Percentiles rank a stretch among this genome's conserved stretches.
Evolutionary conservation across 1,284 basidiomycete species (phyloP).

Genomic region (Fomitiporia mediterranea): DNA sequence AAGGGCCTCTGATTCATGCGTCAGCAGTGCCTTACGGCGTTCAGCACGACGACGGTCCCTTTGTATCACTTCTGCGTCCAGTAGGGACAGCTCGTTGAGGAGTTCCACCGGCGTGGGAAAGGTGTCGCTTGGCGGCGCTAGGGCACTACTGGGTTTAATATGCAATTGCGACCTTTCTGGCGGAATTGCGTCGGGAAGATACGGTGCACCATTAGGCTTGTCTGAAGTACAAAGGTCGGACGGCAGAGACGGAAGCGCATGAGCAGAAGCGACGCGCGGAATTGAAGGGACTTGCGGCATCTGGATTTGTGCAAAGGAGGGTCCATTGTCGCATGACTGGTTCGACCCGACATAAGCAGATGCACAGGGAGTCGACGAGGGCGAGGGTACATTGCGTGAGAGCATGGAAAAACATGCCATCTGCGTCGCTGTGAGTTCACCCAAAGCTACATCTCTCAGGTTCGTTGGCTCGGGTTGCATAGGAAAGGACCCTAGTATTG

Average conservation of each 20-base stretch:
- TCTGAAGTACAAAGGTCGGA: neutral
- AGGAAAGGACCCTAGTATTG: slow-evolving; percentile 1
- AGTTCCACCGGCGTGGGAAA: slow-evolving; percentile 65
- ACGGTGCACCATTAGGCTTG: neutral
- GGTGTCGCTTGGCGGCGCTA: slow-evolving; percentile 33
- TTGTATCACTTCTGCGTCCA: slow-evolving; percentile 1
- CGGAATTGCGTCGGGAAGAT: neutral
- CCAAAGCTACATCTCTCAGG: neutral
- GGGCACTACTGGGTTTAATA: neutral
- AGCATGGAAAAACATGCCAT: slow-evolving; percentile 4
- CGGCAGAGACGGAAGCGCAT: neutral
- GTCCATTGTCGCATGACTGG: neutral
- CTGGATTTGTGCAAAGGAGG: neutral
- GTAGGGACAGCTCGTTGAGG: slow-evolving; percentile 39
- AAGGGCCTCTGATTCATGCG: slow-evolving; percentile 47
- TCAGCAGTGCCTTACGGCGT: slow-evolving; percentile 49
- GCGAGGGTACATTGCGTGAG: neutral
- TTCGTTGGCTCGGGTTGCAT: neutral
- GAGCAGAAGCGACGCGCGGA: neutral
- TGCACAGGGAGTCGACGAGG: neutral
- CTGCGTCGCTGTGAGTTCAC: slow-evolving; percentile 10
- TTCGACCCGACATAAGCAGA: neutral
- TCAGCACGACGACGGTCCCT: slow-evolving; percentile 24
- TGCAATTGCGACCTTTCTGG: neutral
- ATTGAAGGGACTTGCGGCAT: slow-evolving; percentile 4